Base-by-base conservation (phyloP, 139 green algal genomes). In the Eudorina sp. region DNA sequence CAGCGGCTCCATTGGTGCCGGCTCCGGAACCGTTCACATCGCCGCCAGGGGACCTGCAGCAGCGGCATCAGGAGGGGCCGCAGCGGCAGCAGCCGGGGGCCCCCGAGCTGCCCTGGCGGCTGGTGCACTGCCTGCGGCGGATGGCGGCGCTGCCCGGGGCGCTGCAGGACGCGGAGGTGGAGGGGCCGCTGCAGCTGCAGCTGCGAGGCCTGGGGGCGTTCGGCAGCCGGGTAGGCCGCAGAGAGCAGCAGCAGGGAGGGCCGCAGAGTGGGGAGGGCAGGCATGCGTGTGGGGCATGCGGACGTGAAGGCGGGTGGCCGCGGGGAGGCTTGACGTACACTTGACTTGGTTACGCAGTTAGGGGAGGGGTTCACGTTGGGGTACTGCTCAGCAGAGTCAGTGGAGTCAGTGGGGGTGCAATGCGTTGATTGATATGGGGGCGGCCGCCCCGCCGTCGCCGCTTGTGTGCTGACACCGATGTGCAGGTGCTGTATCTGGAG, bases 401-500 rank as follows among this genome's bases (percentile, higher is more conserved):
- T n/a, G n/a, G n/a, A n/a, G n/a, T n/a, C n/a, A n/a, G n/a, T n/a
- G n/a, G n/a, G n/a, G n/a, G n/a, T n/a, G n/a, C n/a, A n/a, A n/a
- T n/a, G n/a, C n/a, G n/a, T n/a, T n/a, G n/a, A n/a, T n/a, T n/a
- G n/a, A n/a, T n/a, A n/a, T n/a, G n/a, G n/a, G n/a, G n/a, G n/a
- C n/a, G n/a, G n/a, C n/a, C n/a, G n/a, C n/a, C n/a, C n/a, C n/a
- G n/a, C n/a, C n/a, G n/a, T n/a, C n/a, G n/a, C n/a, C n/a, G n/a
- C n/a, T n/a, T n/a, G n/a, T n/a, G n/a, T n/a, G n/a, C n/a, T n/a
- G n/a, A n/a, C n/a, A n/a, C n/a, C n/a, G n/a, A n/a, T n/a, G 1
- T 25, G 36, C 76, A 84, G 76, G 76, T 84, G 76, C 36, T 84
- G 53, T 84, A 72, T 38, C 21, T 84, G 53, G 76, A 84, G 53